Conservation (phyloP, 257 asterid genomes). For the Cordia subcordata region DNA sequence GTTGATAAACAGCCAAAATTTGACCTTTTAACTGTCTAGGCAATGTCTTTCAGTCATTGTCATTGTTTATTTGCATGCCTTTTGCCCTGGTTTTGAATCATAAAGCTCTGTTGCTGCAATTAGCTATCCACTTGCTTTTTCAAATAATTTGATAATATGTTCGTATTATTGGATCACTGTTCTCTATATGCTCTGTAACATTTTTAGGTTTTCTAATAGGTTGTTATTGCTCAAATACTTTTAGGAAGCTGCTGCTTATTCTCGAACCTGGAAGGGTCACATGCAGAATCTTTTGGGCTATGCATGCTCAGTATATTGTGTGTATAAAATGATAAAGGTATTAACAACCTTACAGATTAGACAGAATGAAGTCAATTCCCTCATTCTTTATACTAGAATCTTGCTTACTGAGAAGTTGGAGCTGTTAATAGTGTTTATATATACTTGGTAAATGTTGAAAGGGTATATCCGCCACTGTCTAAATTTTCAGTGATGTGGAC, state of each 20-base stretch:
- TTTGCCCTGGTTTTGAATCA: no score
- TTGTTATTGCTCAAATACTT: conserved; percentile 21
- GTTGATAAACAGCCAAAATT: no score
- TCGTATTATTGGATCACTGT: neutral
- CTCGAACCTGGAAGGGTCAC: conserved; percentile 99
- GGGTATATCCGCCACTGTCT: no score
- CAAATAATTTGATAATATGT: no score
- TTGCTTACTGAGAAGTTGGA: neutral
- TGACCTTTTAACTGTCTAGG: no score
- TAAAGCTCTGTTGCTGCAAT: no score
- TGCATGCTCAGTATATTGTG: conserved; percentile 90
- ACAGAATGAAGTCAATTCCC: neutral
- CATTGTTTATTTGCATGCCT: no score
- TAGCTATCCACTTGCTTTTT: no score
- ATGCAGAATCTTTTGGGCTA: conserved; percentile 97
- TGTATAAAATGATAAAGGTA: conserved; percentile 94
- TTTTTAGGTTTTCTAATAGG: neutral
- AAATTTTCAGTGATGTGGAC: neutral
- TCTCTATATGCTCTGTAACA: neutral
- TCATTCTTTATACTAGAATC: neutral
- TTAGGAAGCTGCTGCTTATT: conserved; percentile 99
- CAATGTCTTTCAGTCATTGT: no score
- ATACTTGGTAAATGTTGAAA: neutral
- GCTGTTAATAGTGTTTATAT: neutral
- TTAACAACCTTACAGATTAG: neutral